Evolutionary conservation across 2,329 filamentous ascomycete species (phyloP).

Genomic region (Blastomyces emzantsi): DNA sequence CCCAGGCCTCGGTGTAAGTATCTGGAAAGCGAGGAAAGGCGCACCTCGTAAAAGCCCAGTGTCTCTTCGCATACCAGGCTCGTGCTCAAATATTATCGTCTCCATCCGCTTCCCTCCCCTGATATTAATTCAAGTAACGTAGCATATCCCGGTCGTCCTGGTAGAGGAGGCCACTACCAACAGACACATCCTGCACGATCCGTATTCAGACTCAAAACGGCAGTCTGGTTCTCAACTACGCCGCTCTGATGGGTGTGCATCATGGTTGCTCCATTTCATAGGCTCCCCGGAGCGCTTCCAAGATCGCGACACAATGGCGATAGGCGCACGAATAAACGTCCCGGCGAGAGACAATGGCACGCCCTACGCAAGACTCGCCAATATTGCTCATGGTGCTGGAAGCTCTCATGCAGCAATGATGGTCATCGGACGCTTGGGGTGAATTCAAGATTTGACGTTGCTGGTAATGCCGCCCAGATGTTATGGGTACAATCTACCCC

Average conservation of each 20-base stretch:
- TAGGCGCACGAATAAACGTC: background rate
- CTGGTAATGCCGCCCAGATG: too few relatives aligned
- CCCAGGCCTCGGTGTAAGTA: background rate
- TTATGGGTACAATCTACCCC: too few relatives aligned
- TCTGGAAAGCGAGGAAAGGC: background rate
- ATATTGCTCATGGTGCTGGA: background rate
- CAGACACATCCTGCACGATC: too few relatives aligned
- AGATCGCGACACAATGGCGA: background rate
- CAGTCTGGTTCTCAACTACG: background rate
- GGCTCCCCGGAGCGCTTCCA: background rate
- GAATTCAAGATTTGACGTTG: background rate
- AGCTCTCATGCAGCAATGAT: background rate
- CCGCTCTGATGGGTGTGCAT: background rate
- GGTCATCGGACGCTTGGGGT: background rate
- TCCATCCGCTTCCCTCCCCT: background rate
- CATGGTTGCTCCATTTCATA: background rate
- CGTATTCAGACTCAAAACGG: background rate
- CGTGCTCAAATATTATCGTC: background rate
- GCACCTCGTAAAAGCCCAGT: background rate
- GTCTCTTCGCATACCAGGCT: background rate
- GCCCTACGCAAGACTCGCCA: background rate
- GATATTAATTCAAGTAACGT: background rate
- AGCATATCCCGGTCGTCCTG: too few relatives aligned
- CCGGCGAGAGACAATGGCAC: background rate
- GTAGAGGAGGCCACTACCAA: too few relatives aligned